Conservation (phyloP, 345 rosid species). For the Capsella bursapastoris region DNA sequence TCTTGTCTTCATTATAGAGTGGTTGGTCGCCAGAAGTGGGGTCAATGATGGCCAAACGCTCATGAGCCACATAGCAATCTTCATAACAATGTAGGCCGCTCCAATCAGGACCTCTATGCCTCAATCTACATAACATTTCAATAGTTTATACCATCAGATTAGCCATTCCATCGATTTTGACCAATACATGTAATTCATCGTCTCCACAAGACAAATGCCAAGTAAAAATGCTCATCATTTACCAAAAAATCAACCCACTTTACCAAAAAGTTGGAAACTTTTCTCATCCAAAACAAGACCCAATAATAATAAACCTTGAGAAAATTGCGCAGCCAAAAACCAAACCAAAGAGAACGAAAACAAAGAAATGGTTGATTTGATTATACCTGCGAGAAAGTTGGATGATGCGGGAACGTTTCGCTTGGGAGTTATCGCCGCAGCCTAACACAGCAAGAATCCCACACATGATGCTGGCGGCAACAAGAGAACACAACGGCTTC, state of each 20-base stretch:
- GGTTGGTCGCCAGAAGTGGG: slow-evolving; percentile 92
- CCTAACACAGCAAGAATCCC: slow-evolving; percentile 87
- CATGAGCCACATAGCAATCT: slow-evolving; percentile 79
- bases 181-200: neutral
- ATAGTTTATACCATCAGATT: neutral
- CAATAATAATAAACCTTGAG: slow-evolving; percentile 6
- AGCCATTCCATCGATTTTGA: slow-evolving; percentile 15
- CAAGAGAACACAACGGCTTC: slow-evolving; percentile 37
- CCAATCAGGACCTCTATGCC: slow-evolving; percentile 91
- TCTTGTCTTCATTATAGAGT: slow-evolving; percentile 75
- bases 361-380: neutral
- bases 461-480: slow-evolving; percentile 65
- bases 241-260: slow-evolving; percentile 2
- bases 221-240: neutral
- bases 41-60: slow-evolving; percentile 79
- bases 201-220: neutral
- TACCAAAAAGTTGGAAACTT: slow-evolving; percentile 18
- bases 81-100: slow-evolving; percentile 73
- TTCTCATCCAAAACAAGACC: slow-evolving; percentile 18
- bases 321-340: slow-evolving; percentile 24
- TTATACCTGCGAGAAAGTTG: slow-evolving; percentile 74
- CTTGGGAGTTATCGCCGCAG: slow-evolving; percentile 71
- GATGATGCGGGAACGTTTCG: slow-evolving; percentile 82
- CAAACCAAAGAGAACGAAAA: slow-evolving; percentile 16
- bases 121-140: slow-evolving; percentile 50